Evolutionary conservation across 1,139 yeast species (phyloP), one percentile per base, ranked within the genome.

Genomic region (Protomyces gravidus): DNA sequence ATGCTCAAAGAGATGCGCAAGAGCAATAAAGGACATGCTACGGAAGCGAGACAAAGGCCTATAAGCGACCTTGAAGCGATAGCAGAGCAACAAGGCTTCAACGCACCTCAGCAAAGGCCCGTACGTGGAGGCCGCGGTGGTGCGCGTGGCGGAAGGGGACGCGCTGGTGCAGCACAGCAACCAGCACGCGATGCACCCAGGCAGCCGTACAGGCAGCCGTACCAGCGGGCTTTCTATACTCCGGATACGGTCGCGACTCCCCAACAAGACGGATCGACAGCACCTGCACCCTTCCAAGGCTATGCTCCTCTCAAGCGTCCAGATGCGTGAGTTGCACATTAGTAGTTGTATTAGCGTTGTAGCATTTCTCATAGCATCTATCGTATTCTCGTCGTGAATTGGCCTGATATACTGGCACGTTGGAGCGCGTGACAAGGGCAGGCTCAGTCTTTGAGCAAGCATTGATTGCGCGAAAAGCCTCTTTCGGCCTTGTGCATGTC

Each of bases 1-100:
- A 58, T 45, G 28, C 45, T 47, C 45, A 61, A 62, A 50, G 46
- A 62, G 17, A 36, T 40, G 45, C 58, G 60, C 15, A 62, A 50
- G 40, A 51, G 40, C n/a, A 42, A 50, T 23, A 49, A 21, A 32
- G 42, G 42, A 5, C 21, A 26, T 49, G 17, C 13, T 13, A 32
- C 15, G 28, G 45, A 46, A 42, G 11, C 30, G 19, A 6, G 3
- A 36, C 50, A 26, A 6, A 50, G 58, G 4, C 58, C 58, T 5
- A 42, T 53, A n/a, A 53, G 48, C 17, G 58, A 53, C 23, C 36
- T 53, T 11, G 58, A 53, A 11, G 36, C 51, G 5, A 53, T 53
- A 17, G 58, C 58, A 15, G 27, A 23, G 39, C 51, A 50, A 5
- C 58, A 53, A 25, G 57, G 57, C 5, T 30, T 52, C 42, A 45